phyloP scores from a whole-genome alignment of 495 filamentous ascomycete species.

The Aspergillus nidulans region DNA sequence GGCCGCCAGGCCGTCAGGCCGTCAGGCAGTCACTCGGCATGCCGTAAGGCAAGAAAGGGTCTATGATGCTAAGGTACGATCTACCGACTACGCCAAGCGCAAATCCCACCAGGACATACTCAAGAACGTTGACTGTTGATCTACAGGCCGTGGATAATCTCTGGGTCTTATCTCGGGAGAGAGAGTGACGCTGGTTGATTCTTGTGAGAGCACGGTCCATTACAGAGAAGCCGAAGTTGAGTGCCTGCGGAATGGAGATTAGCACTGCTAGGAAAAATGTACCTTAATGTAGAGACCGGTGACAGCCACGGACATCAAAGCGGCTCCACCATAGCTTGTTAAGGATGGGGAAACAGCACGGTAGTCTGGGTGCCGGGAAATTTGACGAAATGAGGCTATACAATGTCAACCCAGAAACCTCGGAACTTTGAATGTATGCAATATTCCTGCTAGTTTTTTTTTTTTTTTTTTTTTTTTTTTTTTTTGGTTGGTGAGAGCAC shows the following conservation, averaged over 20 bases:
- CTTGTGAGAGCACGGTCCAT: neutral
- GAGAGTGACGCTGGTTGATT: neutral
- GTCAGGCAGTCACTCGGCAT: slow-evolving; percentile 2
- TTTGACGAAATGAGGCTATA: neutral
- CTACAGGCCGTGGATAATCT: neutral
- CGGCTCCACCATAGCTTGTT: neutral
- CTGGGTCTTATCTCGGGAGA: neutral
- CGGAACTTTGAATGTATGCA: too few relatives aligned
- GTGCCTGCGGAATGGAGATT: slow-evolving; percentile 17
- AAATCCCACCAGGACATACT: neutral
- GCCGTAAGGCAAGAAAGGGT: neutral
- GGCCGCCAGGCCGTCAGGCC: too few relatives aligned
- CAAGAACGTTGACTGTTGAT: neutral
- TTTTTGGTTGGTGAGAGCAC: too few relatives aligned
- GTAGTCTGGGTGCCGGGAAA: neutral
- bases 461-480: too few relatives aligned
- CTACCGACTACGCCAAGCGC: neutral
- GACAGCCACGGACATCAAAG: neutral
- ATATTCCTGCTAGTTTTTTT: too few relatives aligned
- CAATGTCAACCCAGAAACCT: neutral
- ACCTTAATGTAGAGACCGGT: neutral
- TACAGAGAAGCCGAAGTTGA: slow-evolving; percentile 12
- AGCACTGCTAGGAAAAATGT: neutral
- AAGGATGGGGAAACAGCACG: neutral
- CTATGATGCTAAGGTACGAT: neutral